Conservation (phyloP, 2,329 filamentous ascomycete genomes). For the Alternaria sp. region DNA sequence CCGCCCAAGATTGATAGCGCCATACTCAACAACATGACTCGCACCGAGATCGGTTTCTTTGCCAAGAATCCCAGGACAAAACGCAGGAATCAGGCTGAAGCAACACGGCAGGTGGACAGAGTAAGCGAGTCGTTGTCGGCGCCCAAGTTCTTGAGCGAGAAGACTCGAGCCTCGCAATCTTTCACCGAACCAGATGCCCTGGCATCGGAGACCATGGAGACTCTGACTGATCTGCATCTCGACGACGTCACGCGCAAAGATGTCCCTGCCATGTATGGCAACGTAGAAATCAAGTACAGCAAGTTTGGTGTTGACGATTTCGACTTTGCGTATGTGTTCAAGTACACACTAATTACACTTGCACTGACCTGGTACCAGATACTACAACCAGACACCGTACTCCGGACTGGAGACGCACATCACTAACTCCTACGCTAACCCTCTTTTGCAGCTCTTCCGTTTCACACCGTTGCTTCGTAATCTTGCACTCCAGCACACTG, state of each 20-base stretch:
- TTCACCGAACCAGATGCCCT: constrained; percentile 39
- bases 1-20: constrained; percentile 77
- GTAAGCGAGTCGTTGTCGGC: constrained; percentile 72
- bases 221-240: constrained; percentile 73
- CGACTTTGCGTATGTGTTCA: constrained; percentile 78
- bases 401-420: constrained; percentile 97
- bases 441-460: constrained; percentile 87
- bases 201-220: constrained; percentile 66
- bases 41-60: constrained; percentile 78
- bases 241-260: constrained; percentile 79
- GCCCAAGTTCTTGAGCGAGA: constrained; percentile 95
- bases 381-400: constrained; percentile 92
- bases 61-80: constrained; percentile 78
- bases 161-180: constrained; percentile 72
- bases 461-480: constrained; percentile 92
- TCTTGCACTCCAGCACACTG: constrained; percentile 85
- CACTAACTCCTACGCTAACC: constrained; percentile 94
- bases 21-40: constrained; percentile 73
- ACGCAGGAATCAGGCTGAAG: constrained; percentile 83
- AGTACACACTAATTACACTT: neutral
- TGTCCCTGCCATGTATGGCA: constrained; percentile 87
- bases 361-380: constrained; percentile 60
- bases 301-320: constrained; percentile 99
- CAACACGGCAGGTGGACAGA: constrained; percentile 70
- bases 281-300: constrained; percentile 98